These are phyloP conservation scores for Pulveroboletus sp. DNA, from an alignment of 768 basidiomycete genomes.

Conservation along the genomic window DNA sequence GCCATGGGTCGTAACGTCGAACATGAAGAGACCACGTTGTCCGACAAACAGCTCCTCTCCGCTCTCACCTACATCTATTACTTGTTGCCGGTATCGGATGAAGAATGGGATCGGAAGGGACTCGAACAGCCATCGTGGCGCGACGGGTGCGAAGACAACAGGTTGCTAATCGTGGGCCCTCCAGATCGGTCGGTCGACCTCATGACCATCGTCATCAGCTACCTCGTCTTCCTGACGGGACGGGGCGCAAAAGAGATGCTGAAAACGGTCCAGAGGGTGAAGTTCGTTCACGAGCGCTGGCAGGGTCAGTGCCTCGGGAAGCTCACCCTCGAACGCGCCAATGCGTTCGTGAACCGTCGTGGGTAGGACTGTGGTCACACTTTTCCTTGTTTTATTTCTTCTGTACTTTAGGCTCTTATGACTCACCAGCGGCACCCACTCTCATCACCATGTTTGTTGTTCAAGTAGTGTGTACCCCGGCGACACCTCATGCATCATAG, in stretches of 20 bases:
- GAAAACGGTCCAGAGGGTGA: neutral
- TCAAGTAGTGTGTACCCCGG: too few species aligned
- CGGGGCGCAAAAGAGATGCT: neutral
- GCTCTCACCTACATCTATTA: constrained; percentile 2
- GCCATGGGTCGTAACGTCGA: neutral
- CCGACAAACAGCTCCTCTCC: neutral
- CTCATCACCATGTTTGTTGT: neutral
- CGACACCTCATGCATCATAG: neutral
- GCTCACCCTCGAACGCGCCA: neutral
- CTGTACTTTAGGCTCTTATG: too few species aligned
- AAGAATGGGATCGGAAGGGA: neutral
- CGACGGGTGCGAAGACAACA: constrained; percentile 2
- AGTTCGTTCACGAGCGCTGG: neutral
- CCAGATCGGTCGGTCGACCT: constrained; percentile 28
- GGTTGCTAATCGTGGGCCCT: constrained; percentile 29
- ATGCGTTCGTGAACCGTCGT: too few species aligned
- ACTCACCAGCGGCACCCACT: too few species aligned
- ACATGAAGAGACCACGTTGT: neutral
- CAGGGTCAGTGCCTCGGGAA: neutral
- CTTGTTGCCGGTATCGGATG: neutral
- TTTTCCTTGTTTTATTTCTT: neutral
- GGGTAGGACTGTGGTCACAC: too few species aligned
- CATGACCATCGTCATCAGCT: constrained; percentile 25
- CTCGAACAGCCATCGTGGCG: neutral
- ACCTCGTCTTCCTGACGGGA: constrained; percentile 22